Evolutionary conservation across 2,329 filamentous ascomycete species (phyloP).

Genomic region (Huntiella bhutanensis): DNA sequence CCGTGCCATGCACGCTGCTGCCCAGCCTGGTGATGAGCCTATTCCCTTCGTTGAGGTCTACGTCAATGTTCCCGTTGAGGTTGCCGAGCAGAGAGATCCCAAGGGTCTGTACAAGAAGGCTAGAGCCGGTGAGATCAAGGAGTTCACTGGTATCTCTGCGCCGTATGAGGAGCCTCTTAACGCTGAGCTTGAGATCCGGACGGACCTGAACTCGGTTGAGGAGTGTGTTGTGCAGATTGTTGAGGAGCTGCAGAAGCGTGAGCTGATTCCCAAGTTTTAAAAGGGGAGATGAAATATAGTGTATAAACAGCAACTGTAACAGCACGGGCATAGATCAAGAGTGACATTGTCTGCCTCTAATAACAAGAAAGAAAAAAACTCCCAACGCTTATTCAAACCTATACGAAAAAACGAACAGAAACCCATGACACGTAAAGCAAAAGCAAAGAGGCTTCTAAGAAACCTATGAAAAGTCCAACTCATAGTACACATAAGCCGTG

Average conservation of each 20-base stretch:
- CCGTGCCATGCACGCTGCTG: conserved; percentile 54
- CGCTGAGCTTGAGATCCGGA: conserved; percentile 75
- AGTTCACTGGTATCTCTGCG: conserved; percentile 89
- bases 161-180: conserved; percentile 81
- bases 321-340: too few relatives aligned
- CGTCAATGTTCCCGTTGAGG: conserved; percentile 77
- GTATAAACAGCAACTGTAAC: too few relatives aligned
- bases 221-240: conserved; percentile 77
- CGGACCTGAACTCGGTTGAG: conserved; percentile 65
- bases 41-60: conserved; percentile 88
- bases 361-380: too few relatives aligned
- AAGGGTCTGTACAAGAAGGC: conserved; percentile 99
- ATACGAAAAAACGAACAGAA: background rate
- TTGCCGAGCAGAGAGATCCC: conserved; percentile 85
- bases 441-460: background rate
- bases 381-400: too few relatives aligned
- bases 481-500: conserved; percentile 92
- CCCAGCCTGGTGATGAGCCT: conserved; percentile 35
- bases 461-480: conserved; percentile 53
- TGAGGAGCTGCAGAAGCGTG: conserved; percentile 54
- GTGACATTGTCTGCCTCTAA: too few relatives aligned
- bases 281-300: too few relatives aligned
- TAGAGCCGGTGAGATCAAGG: conserved; percentile 78
- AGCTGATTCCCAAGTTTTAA: conserved; percentile 16
- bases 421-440: background rate